Base-by-base conservation (phyloP, 345 rosid genomes). In the Punica granatum region DNA sequence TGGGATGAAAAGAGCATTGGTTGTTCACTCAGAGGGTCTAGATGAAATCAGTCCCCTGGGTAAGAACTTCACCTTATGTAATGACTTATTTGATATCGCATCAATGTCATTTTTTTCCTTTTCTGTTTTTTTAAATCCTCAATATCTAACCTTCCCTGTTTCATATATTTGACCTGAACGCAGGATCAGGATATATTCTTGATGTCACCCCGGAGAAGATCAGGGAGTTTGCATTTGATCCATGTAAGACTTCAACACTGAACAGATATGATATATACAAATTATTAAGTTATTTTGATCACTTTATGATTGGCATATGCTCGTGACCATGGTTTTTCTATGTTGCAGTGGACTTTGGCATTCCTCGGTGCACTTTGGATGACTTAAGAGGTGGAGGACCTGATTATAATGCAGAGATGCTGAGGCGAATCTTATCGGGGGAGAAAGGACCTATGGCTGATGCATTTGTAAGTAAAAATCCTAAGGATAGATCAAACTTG, bases 21-120 rank as follows among this genome's bases (percentile, higher is more conserved):
- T 95, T 72, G 98, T 90, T 69, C 99, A 92, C 77, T 95, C 97
- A 19, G 90, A 81, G 74, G 99, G 99, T 67, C 76, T 95, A 63
- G 99, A 92, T 72, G 99, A 95, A 82, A 95, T 95, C 78, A 95
- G 97, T 77, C 96, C 99, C 32, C 85, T 90, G 0, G 96, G 99
- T 88, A 78, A 73, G 80, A 64, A 69, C 63, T 37, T 72, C 37
- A 33, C n/a, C 21, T 65, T 62, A 9, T 54, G 2, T n/a, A 43
- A 46, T 33, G 42, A 6, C 54, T 56, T 49, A 7, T 54, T 31
- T 54, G 60, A 26, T 26, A 28, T 15, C 19, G 15, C 0, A 12
- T 12, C 33, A 56, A 30, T 26, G 1, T 26, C 6, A 13, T 10
- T 56, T 11, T 37, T 37, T 37, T 5, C 41, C 5, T 37, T 37